Evolutionary conservation across 192 early-diverging fungal species (phyloP), one percentile per base, ranked within the genome.

Genomic region (Coemansia sp.): DNA sequence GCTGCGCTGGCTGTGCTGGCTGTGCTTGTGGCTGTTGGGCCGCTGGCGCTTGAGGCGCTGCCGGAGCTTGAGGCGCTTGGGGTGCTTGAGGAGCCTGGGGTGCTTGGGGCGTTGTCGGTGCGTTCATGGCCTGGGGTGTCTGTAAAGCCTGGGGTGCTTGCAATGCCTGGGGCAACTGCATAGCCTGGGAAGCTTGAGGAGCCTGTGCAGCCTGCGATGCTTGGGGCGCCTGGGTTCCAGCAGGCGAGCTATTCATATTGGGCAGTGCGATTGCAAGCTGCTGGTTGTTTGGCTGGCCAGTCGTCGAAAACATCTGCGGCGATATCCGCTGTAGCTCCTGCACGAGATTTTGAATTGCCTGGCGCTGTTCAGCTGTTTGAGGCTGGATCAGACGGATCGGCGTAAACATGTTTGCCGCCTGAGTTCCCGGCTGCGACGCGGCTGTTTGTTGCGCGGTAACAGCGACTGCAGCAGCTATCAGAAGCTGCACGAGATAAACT

Each of bases 321-420:
- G 73, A 62, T 10, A 60, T 23, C 23, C 50, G 61, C 42, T 69
- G 63, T n/a, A 77, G 64, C 64, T 77, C 73, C 12, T 77, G 67
- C 3, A 77, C 64, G 5, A 77, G 52, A 12, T 57, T 77, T 28
- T 77, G 67, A 29, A 77, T 77, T 18, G 73, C 67, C 40, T 64
- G 67, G 33, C 69, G 59, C 52, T 76, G 73, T 30, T 76, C 73
- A 14, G 63, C 51, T 2, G 64, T 68, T 30, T 76, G 73, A 4
- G 73, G 42, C 56, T 76, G 73, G 40, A 76, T 76, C 12, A 76
- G 51, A 6, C 73, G 62, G 51, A 76, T 66, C 12, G 73, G 73
- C n/a, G 73, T 65, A 44, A 74, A 68, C 16, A 56, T 38, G 40
- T 46, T 55, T 21, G 63, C 49, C 11, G 51, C 28, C 3, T 40